Evolutionary conservation across 768 basidiomycete genomes (phyloP), one percentile per base, ranked within the genome.

Genomic region (Kwoniella newhampshirensis): DNA sequence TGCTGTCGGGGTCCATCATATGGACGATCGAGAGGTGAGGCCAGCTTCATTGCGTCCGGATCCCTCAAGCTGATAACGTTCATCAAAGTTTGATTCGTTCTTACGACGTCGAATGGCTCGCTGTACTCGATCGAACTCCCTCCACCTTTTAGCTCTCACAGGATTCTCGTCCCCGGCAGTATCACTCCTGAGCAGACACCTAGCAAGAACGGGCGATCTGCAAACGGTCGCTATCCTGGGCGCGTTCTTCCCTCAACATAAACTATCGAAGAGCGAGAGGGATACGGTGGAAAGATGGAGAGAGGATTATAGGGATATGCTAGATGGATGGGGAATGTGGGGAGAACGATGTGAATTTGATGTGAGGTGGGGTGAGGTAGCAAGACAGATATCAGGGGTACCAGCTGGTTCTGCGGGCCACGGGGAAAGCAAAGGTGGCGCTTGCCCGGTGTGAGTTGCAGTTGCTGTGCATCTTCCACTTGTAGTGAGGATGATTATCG

Each of bases 251-350:
- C 64, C 67, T 2, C 28, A 52, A 7, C 36, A 37, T 0, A 25
- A 47, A 9, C 58, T 64, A 11, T 42, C 37, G 4, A 32, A 47
- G 21, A 30, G 43, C 25, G 63, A 71, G 32, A 41, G 32, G 27
- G 35, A 53, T 4, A 43, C 51, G 21, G 51, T 73, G 2, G 62
- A 68, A 15, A 53, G 64, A 18, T 76, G 75, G 75, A 62, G 49
- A 47, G 68, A 74, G 45, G 64, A 45, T 8, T 76, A 76, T 55
- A 41, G 73, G 17, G 67, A 70, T 58, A 45, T 76, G 40, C 52
- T 76, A 37, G 70, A 74, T 57, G 53, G 53, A 4, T 76, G 75
- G 75, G 55, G 60, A 21, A 52, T 70, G 57, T 76, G 57, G 45
- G 51, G 54, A 4, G 62, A 62, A 36, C 43, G 75, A 35, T 60